Conservation (phyloP, 139 green algal species). For the Closterium sp. region DNA sequence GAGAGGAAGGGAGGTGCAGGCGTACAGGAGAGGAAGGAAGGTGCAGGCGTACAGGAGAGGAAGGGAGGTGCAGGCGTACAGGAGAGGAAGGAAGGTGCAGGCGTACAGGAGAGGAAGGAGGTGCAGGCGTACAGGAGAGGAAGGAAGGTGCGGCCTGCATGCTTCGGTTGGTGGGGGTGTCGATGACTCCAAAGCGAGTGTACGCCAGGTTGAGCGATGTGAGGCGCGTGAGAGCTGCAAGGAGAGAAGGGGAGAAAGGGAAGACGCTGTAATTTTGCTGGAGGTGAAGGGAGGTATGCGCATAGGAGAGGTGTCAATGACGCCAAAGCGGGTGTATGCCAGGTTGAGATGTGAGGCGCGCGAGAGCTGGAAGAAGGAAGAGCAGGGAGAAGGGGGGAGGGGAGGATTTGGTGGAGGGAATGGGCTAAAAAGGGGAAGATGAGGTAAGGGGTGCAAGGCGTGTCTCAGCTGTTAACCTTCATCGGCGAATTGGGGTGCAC, state of each 20-base stretch:
- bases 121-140: neutral
- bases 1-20: neutral
- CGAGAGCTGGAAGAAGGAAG: neutral
- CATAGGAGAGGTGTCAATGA: neutral
- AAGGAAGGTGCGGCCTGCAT: neutral
- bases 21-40: too few relatives aligned
- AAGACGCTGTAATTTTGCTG: too few relatives aligned
- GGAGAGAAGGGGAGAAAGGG: neutral
- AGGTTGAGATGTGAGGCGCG: neutral
- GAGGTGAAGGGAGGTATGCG: neutral
- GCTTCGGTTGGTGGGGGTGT: neutral
- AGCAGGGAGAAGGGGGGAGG: neutral
- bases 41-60: neutral
- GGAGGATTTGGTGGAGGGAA: too few relatives aligned
- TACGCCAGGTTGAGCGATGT: neutral
- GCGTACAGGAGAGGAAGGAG: too few relatives aligned
- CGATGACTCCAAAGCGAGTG: neutral
- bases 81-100: too few relatives aligned
- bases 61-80: too few relatives aligned
- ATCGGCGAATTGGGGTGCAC: too few relatives aligned
- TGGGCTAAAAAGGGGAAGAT: too few relatives aligned
- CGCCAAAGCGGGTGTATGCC: neutral
- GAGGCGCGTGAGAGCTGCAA: neutral
- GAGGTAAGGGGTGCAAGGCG: too few relatives aligned
- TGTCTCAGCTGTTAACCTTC: too few relatives aligned